A percentile compares a stretch with the other conserved stretches of the same genome.
These are phyloP conservation scores for Trichoderma sp. DNA, from an alignment of 2,329 filamentous ascomycete species.

Conservation along the genomic window DNA sequence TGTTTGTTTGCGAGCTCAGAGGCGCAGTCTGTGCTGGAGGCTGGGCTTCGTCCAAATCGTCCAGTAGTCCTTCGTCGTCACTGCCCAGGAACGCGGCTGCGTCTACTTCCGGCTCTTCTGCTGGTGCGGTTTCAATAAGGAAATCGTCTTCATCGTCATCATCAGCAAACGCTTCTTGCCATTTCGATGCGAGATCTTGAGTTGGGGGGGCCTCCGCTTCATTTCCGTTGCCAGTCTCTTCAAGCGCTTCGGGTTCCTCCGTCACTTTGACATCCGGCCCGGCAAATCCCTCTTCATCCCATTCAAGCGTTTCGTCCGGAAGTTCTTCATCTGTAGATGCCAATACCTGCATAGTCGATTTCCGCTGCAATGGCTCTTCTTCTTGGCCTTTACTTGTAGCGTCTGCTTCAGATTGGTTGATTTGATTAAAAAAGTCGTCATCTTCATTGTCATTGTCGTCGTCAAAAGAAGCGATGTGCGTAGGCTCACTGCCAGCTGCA, in stretches of 20 bases:
- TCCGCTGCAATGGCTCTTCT: conserved; percentile 58
- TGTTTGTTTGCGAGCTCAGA: conserved; percentile 18
- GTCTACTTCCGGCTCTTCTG: conserved; percentile 56
- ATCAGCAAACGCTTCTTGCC: conserved; percentile 78
- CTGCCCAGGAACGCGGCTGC: conserved; percentile 73
- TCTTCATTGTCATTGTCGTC: conserved; percentile 55
- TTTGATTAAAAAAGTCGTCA: conserved; percentile 66
- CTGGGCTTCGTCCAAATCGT: conserved; percentile 62
- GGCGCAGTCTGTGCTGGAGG: conserved; percentile 32
- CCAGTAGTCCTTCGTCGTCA: conserved; percentile 83
- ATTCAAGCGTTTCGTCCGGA: conserved; percentile 38
- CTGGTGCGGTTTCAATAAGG: conserved; percentile 60
- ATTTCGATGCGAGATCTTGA: conserved; percentile 76
- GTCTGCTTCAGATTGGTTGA: conserved; percentile 39
- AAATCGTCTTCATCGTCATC: conserved; percentile 73
- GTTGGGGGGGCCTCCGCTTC: conserved; percentile 38
- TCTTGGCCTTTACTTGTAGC: conserved; percentile 29
- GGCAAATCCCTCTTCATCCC: conserved; percentile 38
- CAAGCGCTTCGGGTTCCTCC: neutral
- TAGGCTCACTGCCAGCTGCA: conserved; percentile 5
- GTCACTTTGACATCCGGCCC: conserved; percentile 27
- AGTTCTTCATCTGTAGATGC: conserved; percentile 49
- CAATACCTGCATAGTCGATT: conserved; percentile 71
- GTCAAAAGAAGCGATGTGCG: conserved; percentile 42
- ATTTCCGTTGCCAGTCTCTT: neutral